Percentiles rank a stretch among this genome's conserved stretches.
Conservation (phyloP, 345 rosid genomes). For the Pistacia integerrima region DNA sequence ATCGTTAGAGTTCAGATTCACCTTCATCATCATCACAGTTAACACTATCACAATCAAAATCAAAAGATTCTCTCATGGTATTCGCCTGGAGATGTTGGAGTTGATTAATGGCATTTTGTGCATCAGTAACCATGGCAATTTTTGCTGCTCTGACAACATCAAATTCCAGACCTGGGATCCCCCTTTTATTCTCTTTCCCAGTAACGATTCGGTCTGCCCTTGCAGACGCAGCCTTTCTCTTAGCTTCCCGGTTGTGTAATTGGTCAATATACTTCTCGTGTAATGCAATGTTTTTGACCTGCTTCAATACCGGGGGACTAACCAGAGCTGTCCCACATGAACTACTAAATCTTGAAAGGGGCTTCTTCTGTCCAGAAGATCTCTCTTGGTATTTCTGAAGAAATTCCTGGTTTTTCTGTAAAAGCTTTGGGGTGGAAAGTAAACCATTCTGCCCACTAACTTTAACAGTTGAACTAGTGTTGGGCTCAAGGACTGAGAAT, state of each 20-base stretch:
- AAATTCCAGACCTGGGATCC: slow-evolving; percentile 24
- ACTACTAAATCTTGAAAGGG: slow-evolving; percentile 40
- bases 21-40: slow-evolving; percentile 39
- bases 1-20: slow-evolving; percentile 17
- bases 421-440: slow-evolving; percentile 49
- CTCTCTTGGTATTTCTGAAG: slow-evolving; percentile 41
- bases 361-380: slow-evolving; percentile 39
- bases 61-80: slow-evolving; percentile 33
- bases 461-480: slow-evolving; percentile 25
- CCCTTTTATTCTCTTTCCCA: slow-evolving; percentile 49
- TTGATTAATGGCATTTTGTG: slow-evolving; percentile 61
- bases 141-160: slow-evolving; percentile 60
- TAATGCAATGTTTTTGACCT: slow-evolving; percentile 60
- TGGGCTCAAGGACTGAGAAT: slow-evolving; percentile 74
- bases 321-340: slow-evolving; percentile 31
- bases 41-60: slow-evolving; percentile 31
- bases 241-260: slow-evolving; percentile 75
- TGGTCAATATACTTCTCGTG: slow-evolving; percentile 85
- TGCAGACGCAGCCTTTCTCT: slow-evolving; percentile 51
- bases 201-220: slow-evolving; percentile 16
- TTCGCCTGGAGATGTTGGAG: slow-evolving; percentile 44
- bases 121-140: slow-evolving; percentile 50
- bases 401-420: slow-evolving; percentile 38
- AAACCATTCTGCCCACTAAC: slow-evolving; percentile 19
- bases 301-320: slow-evolving; percentile 73